These are phyloP conservation scores for Cladobotryum protrusum DNA, from an alignment of 2,329 filamentous ascomycete genomes.

Conservation along the genomic window DNA sequence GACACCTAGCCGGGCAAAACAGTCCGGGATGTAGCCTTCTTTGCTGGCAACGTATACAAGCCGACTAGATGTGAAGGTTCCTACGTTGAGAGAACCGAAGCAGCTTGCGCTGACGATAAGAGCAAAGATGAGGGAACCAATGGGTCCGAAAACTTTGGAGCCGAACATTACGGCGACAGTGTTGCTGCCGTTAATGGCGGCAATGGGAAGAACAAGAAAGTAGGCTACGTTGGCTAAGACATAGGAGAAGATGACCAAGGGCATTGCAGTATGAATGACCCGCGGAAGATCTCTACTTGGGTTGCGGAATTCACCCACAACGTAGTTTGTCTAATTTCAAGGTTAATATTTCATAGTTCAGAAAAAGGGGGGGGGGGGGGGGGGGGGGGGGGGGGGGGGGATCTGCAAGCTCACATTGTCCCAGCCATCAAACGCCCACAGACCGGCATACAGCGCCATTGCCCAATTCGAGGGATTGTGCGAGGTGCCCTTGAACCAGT, in stretches of 20 bases:
- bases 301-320: slow-evolving; percentile 93
- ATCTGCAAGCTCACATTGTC: slow-evolving; percentile 67
- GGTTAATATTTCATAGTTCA: slow-evolving; percentile 12
- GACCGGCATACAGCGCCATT: slow-evolving; percentile 85
- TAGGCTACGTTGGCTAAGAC: slow-evolving; percentile 88
- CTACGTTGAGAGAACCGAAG: slow-evolving; percentile 90
- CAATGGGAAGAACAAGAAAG: slow-evolving; percentile 82
- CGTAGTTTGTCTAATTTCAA: slow-evolving; percentile 75
- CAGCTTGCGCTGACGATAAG: slow-evolving; percentile 87
- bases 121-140: slow-evolving; percentile 77
- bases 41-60: slow-evolving; percentile 92
- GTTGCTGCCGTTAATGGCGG: slow-evolving; percentile 77
- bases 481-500: slow-evolving; percentile 85
- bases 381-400: neutral
- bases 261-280: slow-evolving; percentile 95
- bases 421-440: slow-evolving; percentile 99
- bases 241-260: slow-evolving; percentile 85
- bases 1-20: slow-evolving; percentile 80
- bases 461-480: slow-evolving; percentile 80
- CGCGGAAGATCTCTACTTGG: slow-evolving; percentile 82
- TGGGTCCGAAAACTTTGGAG: slow-evolving; percentile 76
- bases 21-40: slow-evolving; percentile 80
- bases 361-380: neutral
- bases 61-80: slow-evolving; percentile 86
- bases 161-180: slow-evolving; percentile 96